A percentile compares a stretch with the other conserved stretches of the same genome.
phyloP scores from a whole-genome alignment of 2,329 filamentous ascomycete species.

The Stagonosporopsis cucurbitacearum region DNA sequence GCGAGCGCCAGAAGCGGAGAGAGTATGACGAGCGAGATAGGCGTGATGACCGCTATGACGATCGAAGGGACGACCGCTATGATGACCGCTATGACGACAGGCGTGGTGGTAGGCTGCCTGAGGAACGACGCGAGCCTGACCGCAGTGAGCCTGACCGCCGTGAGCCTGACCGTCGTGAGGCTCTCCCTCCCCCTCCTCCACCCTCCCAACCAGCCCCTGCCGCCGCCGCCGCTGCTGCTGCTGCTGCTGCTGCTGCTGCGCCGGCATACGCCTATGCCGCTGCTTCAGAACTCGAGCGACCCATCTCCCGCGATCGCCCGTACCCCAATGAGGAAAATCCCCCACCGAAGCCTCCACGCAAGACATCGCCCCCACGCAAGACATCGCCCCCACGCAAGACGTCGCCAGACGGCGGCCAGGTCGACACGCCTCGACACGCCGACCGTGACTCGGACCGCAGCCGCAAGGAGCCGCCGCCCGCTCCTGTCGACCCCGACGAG shows the following conservation, averaged over 20 bases:
- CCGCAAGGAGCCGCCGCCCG: constrained; percentile 37
- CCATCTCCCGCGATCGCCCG: constrained; percentile 39
- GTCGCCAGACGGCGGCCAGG: constrained; percentile 44
- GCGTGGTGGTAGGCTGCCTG: constrained; percentile 28
- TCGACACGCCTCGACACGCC: constrained; percentile 46
- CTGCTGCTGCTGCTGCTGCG: constrained; percentile 26
- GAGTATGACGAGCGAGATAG: constrained; percentile 45
- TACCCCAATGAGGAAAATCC: constrained; percentile 43
- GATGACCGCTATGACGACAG: constrained; percentile 38
- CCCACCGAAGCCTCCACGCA: constrained; percentile 32
- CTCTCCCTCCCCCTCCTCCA: constrained; percentile 24
- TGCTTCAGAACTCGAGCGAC: constrained; percentile 22
- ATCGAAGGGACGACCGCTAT: constrained; percentile 27
- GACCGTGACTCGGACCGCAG: constrained; percentile 43
- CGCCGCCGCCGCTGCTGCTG: constrained; percentile 13
- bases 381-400: constrained; percentile 36
- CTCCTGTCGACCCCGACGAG: constrained; percentile 55
- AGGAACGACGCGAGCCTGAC: constrained; percentile 29
- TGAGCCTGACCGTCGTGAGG: constrained; percentile 18
- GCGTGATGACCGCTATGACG: constrained; percentile 39
- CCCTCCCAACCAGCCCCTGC: constrained; percentile 17
- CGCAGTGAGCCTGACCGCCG: constrained; percentile 26
- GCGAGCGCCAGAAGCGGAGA: constrained; percentile 41
- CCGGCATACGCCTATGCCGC: constrained; percentile 16
- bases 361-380: constrained; percentile 38